Evolutionary conservation across 345 rosid species (phyloP), one percentile per base, ranked within the genome.

Genomic region (Citrus glauca): DNA sequence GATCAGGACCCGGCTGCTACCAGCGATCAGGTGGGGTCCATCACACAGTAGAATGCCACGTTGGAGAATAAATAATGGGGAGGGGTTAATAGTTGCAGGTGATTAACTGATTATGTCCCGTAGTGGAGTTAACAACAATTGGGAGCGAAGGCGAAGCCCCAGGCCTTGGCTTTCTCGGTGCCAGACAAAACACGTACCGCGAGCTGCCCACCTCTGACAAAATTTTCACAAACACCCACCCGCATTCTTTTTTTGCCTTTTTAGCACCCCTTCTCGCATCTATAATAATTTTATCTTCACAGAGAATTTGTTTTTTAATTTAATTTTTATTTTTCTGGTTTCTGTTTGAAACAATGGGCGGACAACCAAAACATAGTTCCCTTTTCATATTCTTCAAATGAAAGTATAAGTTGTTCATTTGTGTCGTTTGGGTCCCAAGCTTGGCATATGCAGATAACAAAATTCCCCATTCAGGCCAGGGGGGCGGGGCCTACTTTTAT

Each of bases 151-250:
- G 69, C 35, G 24, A 28, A 40, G 38, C 71, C 60, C 32, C 13
- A n/a, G 64, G 74, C 24, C 33, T 56, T 72, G 76, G 79, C 86
- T 76, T 57, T 72, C 25, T 61, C 80, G 30, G 42, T 59, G 42
- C 63, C 79, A 66, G 82, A 82, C 85, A 80, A 45, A 25, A 22
- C 60, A 9, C 37, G 5, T 48, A 35, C 71, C 24, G 75, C 14
- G 6, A 48, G 45, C 38, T 16, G 5, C 22, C 66, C 5, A 7
- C 0, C 7, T 20, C 85, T 74, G 87, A 82, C 82, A 76, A 73
- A 28, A 5, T 10, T 50, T 45, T 25, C 45, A 6, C 28, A 65
- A 63, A 28, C n/a, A 40, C 53, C 53, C 28, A 9, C 11, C 9
- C 9, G 11, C 35, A 1, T 55, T 50, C 6, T 4, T 32, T 30